Evolutionary conservation across 1,284 basidiomycete species (phyloP).

Genomic region (Chalciporus sp.): DNA sequence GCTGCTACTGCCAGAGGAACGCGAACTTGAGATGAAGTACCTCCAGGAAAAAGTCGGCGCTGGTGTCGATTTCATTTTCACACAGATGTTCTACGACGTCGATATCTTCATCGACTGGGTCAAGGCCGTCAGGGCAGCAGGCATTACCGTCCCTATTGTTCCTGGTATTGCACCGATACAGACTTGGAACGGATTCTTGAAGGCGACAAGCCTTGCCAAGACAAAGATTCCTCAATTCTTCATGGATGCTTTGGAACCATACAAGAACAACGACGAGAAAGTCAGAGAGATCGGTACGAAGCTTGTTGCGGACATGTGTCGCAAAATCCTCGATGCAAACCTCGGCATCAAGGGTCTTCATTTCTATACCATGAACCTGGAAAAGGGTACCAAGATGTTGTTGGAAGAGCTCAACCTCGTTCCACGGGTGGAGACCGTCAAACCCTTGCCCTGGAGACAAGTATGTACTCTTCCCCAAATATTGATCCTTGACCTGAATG

Average conservation of each 20-base stretch:
- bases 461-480: slow-evolving; percentile 60
- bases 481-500: slow-evolving; percentile 27
- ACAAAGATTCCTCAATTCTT: slow-evolving; percentile 83
- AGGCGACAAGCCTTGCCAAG: slow-evolving; percentile 87
- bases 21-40: slow-evolving; percentile 81
- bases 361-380: slow-evolving; percentile 98
- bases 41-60: slow-evolving; percentile 88
- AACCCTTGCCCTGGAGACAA: slow-evolving; percentile 92
- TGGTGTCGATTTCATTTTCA: slow-evolving; percentile 90
- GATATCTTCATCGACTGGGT: slow-evolving; percentile 88
- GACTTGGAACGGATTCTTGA: slow-evolving; percentile 96
- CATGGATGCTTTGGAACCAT: slow-evolving; percentile 81
- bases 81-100: slow-evolving; percentile 95
- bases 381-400: slow-evolving; percentile 92
- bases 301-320: slow-evolving; percentile 88
- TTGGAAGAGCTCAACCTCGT: slow-evolving; percentile 87
- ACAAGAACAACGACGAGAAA: slow-evolving; percentile 91
- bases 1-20: slow-evolving; percentile 69
- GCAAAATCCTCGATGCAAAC: slow-evolving; percentile 73
- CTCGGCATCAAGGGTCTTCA: slow-evolving; percentile 88
- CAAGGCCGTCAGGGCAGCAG: slow-evolving; percentile 76
- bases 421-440: slow-evolving; percentile 83
- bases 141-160: slow-evolving; percentile 93
- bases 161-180: slow-evolving; percentile 98
- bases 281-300: slow-evolving; percentile 89